Evolutionary conservation across 805 yeast genomes (phyloP).

Genomic region (Saccharomycopsis capsularis): DNA sequence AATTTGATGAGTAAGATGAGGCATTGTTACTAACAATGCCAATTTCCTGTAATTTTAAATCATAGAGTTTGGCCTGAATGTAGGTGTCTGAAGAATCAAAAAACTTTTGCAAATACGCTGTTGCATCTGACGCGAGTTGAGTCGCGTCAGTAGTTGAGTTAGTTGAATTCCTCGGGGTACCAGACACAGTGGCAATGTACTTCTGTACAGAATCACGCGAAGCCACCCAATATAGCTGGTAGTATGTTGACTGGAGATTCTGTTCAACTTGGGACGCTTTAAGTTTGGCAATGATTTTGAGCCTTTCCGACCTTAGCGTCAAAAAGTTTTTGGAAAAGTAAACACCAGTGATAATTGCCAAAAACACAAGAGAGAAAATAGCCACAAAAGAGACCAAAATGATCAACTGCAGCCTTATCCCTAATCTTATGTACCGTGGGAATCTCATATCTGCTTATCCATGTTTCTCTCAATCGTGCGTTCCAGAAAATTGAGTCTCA

Average conservation of each 20-base stretch:
- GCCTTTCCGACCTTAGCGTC: slow-evolving; percentile 57
- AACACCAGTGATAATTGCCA: slow-evolving; percentile 71
- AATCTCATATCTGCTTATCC: slow-evolving; percentile 8
- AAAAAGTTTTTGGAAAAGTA: slow-evolving; percentile 62
- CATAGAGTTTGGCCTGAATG: slow-evolving; percentile 61
- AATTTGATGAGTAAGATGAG: slow-evolving; percentile 29
- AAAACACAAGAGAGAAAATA: slow-evolving; percentile 57
- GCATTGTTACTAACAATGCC: slow-evolving; percentile 36
- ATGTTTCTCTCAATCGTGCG: background rate
- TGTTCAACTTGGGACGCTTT: slow-evolving; percentile 77
- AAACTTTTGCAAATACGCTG: slow-evolving; percentile 49
- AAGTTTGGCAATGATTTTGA: slow-evolving; percentile 71
- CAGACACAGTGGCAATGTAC: slow-evolving; percentile 27
- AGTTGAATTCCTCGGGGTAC: background rate
- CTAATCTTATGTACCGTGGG: slow-evolving; percentile 31
- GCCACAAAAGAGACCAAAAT: slow-evolving; percentile 64
- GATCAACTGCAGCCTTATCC: slow-evolving; percentile 71
- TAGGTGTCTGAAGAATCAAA: slow-evolving; percentile 57
- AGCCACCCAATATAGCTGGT: slow-evolving; percentile 62
- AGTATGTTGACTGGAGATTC: slow-evolving; percentile 52
- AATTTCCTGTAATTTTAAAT: slow-evolving; percentile 46
- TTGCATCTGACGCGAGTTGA: slow-evolving; percentile 39
- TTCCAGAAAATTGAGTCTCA: no score
- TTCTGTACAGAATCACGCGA: slow-evolving; percentile 52
- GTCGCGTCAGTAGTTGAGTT: slow-evolving; percentile 64